phyloP scores from a whole-genome alignment of 352 stramenopile species.

The Phytopythium boreale region DNA sequence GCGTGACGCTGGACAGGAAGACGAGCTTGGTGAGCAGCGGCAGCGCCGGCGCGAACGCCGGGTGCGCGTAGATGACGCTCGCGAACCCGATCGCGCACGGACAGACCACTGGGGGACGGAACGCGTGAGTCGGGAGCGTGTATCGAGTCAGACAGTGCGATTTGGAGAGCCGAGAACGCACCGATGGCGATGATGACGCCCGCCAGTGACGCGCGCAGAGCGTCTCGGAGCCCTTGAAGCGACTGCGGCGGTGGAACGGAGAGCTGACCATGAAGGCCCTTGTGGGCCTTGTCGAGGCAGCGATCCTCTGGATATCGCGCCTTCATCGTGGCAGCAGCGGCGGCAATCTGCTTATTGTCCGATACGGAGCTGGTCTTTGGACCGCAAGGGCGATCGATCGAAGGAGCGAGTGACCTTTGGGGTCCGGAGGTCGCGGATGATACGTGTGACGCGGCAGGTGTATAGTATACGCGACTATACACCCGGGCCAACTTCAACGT shows the following conservation, averaged over 20 bases:
- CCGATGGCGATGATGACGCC: constrained; percentile 86
- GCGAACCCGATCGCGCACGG: constrained; percentile 86
- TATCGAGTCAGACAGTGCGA: no score
- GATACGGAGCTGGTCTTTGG: neutral
- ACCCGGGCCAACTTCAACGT: neutral
- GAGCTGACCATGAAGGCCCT: neutral
- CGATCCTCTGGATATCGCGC: neutral
- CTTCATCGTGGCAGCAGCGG: neutral
- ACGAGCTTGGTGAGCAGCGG: constrained; percentile 89
- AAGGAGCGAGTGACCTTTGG: neutral
- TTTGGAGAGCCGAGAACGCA: no score
- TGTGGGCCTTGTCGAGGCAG: neutral
- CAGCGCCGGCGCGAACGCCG: constrained; percentile 45
- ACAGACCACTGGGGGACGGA: constrained; percentile 30
- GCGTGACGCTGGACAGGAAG: constrained; percentile 91
- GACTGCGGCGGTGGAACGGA: neutral
- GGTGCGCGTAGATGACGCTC: constrained; percentile 93
- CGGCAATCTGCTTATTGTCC: neutral
- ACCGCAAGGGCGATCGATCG: neutral
- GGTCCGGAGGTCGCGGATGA: neutral
- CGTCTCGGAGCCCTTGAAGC: constrained; percentile 31
- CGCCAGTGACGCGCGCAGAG: constrained; percentile 68
- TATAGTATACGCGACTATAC: neutral
- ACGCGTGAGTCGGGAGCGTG: constrained; percentile 1
- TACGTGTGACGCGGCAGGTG: neutral